Percentiles rank a stretch among this genome's conserved stretches.
phyloP scores from a whole-genome alignment of 2,329 filamentous ascomycete genomes.

The Dissoconium aciculare region DNA sequence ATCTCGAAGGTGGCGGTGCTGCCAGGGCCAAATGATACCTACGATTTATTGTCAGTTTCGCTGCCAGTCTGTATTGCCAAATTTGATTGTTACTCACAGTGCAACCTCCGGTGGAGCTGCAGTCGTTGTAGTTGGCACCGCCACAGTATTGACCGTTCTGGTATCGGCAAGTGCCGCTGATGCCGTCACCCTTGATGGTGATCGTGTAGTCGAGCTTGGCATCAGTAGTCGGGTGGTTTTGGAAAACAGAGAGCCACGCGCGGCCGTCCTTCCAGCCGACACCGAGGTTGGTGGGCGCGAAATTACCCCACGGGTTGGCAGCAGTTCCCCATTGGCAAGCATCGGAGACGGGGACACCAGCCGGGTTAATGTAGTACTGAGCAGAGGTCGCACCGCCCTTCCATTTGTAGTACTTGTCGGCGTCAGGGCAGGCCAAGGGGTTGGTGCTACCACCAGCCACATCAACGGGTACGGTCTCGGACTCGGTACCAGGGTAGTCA shows the following conservation, averaged over 20 bases:
- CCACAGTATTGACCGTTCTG: conserved; percentile 48
- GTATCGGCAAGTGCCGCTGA: conserved; percentile 49
- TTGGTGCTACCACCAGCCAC: conserved; percentile 43
- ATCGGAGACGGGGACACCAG: conserved; percentile 48
- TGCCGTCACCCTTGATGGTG: conserved; percentile 52
- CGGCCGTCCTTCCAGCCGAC: conserved; percentile 54
- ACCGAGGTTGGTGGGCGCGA: conserved; percentile 72
- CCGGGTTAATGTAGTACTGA: conserved; percentile 93
- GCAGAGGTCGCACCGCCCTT: conserved; percentile 60
- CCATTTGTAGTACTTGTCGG: conserved; percentile 63
- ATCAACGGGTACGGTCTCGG: conserved; percentile 65
- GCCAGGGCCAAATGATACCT: conserved; percentile 38
- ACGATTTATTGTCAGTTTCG: conserved; percentile 8
- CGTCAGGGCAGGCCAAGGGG: conserved; percentile 60
- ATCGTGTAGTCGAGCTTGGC: conserved; percentile 64
- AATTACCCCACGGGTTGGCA: conserved; percentile 55
- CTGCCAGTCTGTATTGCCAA: not conserved
- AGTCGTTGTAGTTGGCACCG: conserved; percentile 31
- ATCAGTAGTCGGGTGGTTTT: conserved; percentile 61
- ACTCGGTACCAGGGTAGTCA: conserved; percentile 87
- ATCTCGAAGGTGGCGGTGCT: conserved; percentile 36
- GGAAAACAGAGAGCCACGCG: conserved; percentile 73
- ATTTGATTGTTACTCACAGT: conserved; percentile 49
- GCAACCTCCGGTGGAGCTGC: conserved; percentile 48
- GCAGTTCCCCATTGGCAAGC: conserved; percentile 64